These are phyloP conservation scores for Puccinia novopanici DNA, from an alignment of 1,284 basidiomycete genomes.

Conservation along the genomic window DNA sequence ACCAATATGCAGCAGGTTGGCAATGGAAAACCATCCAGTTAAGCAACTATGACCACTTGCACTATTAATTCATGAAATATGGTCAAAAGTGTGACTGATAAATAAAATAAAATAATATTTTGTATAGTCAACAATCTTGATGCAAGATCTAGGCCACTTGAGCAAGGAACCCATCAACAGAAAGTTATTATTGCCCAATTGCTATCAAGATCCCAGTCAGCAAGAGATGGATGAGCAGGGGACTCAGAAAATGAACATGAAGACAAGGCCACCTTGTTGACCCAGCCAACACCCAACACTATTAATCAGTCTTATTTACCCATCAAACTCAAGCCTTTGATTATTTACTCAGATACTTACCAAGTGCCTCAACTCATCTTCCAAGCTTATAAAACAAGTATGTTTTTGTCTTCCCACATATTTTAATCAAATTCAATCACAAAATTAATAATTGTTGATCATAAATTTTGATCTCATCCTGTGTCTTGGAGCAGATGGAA, in stretches of 20 bases:
- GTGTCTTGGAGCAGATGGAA: slow-evolving; percentile 22
- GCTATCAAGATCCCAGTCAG: not conserved
- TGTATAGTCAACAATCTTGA: not conserved
- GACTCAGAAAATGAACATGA: not conserved
- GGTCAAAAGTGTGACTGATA: no score
- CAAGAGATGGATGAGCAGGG: no score
- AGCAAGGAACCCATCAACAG: not conserved
- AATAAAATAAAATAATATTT: no score
- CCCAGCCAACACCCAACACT: not conserved
- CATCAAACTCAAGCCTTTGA: slow-evolving; percentile 16
- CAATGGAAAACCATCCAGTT: slow-evolving; percentile 3
- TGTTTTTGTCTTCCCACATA: not conserved
- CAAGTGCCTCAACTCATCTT: slow-evolving; percentile 33
- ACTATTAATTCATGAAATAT: not conserved
- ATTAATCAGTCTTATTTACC: not conserved
- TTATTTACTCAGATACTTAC: slow-evolving; percentile 36
- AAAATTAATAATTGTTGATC: not conserved
- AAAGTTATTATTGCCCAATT: not conserved
- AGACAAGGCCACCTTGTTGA: not conserved
- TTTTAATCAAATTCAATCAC: not conserved
- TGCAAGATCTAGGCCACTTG: not conserved
- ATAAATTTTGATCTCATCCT: not conserved
- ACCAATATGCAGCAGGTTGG: not conserved
- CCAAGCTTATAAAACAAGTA: slow-evolving; percentile 28
- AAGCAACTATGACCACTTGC: no score